Evolutionary conservation across 2,329 filamentous ascomycete genomes (phyloP).

Genomic region (Sphaerostilbella broomeana): DNA sequence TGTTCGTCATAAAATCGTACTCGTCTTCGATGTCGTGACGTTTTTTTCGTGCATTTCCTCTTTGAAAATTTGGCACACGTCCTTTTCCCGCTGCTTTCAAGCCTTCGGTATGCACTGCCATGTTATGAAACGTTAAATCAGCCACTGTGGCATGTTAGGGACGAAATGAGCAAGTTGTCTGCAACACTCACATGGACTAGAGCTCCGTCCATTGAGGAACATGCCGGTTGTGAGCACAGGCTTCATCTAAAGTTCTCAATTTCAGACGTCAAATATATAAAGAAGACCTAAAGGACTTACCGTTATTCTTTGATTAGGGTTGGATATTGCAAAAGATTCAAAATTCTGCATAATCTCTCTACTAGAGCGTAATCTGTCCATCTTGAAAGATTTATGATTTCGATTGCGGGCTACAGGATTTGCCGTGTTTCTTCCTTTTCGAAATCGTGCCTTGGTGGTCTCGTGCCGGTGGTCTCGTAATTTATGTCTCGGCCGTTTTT

Average conservation of each 20-base stretch:
- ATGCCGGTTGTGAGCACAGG: slow-evolving; percentile 28
- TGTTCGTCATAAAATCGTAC: slow-evolving; percentile 28
- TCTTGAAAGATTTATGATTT: slow-evolving; percentile 15
- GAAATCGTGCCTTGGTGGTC: slow-evolving; percentile 2
- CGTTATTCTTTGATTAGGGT: slow-evolving; percentile 30
- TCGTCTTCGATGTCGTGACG: slow-evolving; percentile 30
- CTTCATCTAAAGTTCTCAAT: slow-evolving; percentile 23
- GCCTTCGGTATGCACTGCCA: slow-evolving; percentile 33
- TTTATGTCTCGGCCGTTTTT: slow-evolving; percentile 15
- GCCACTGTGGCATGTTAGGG: slow-evolving; percentile 33
- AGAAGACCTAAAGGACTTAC: slow-evolving; percentile 18
- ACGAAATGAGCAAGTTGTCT: not conserved
- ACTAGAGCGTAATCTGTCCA: slow-evolving; percentile 28
- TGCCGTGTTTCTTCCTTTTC: not conserved
- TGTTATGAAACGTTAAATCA: slow-evolving; percentile 47
- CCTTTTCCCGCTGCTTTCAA: not conserved
- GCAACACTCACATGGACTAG: slow-evolving; percentile 9
- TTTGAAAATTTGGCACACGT: slow-evolving; percentile 9
- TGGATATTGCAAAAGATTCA: slow-evolving; percentile 45
- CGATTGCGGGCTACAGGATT: slow-evolving; percentile 4
- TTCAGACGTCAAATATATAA: not conserved
- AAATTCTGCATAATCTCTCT: slow-evolving; percentile 51
- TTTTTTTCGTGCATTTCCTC: slow-evolving; percentile 22
- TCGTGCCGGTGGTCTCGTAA: slow-evolving; percentile 17
- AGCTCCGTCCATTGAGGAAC: slow-evolving; percentile 28